These are phyloP conservation scores for Alloteropsis angusta DNA, from an alignment of 202 grass and related monocot genomes.

Conservation along the genomic window DNA sequence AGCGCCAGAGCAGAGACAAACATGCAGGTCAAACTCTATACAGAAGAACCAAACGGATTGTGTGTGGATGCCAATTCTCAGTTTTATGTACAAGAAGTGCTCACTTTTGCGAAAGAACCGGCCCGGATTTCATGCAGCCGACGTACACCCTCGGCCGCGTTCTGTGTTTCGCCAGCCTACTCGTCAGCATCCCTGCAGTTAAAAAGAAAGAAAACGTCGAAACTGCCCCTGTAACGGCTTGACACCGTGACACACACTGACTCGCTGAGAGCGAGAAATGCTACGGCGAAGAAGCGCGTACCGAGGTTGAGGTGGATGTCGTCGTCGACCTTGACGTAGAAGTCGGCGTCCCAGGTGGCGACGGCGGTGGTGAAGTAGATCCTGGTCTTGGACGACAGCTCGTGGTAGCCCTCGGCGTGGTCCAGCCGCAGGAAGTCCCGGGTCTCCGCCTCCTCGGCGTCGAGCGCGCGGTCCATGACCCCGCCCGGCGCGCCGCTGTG, in stretches of 20 bases:
- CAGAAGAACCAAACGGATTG: background rate
- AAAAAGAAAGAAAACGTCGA: background rate
- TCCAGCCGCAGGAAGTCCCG: constrained; percentile 84
- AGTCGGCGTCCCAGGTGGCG: constrained; percentile 83
- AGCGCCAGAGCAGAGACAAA: background rate
- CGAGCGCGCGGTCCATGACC: constrained; percentile 54
- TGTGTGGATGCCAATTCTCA: no score
- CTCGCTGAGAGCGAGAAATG: background rate
- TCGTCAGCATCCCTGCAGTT: constrained; percentile 55
- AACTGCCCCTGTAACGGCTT: background rate
- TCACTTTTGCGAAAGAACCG: constrained; percentile 81
- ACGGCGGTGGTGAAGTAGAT: constrained; percentile 73
- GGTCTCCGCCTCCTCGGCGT: constrained; percentile 59
- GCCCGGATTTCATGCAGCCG: constrained; percentile 96
- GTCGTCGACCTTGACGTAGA: constrained; percentile 96
- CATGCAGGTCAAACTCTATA: background rate
- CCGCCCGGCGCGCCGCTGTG: constrained; percentile 49
- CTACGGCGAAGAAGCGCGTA: background rate
- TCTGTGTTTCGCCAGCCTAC: constrained; percentile 48
- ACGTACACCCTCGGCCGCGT: constrained; percentile 69
- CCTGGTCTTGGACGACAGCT: constrained; percentile 81
- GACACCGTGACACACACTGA: background rate
- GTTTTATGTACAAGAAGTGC: background rate
- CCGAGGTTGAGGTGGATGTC: constrained; percentile 98
- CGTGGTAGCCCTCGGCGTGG: constrained; percentile 85